A percentile compares a stretch with the other conserved stretches of the same genome.
These are phyloP conservation scores for Trichoderma simmonsii DNA, from an alignment of 2,329 filamentous ascomycete genomes.

Conservation along the genomic window DNA sequence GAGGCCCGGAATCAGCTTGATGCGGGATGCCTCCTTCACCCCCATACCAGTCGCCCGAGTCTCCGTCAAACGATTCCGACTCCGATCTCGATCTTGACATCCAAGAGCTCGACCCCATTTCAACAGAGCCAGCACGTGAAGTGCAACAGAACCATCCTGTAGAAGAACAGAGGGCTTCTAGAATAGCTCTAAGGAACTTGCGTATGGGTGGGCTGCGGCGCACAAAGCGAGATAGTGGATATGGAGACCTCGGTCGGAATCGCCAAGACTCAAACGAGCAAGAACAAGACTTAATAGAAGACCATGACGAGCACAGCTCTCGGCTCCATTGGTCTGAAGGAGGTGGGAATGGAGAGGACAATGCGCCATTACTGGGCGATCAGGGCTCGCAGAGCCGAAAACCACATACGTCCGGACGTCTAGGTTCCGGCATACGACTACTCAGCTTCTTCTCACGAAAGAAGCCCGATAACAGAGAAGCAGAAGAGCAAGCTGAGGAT, in stretches of 20 bases:
- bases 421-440: constrained; percentile 55
- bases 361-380: constrained; percentile 63
- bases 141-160: constrained; percentile 28
- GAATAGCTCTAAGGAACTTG: constrained; percentile 69
- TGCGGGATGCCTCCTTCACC: constrained; percentile 57
- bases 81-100: constrained; percentile 72
- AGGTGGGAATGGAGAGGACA: constrained; percentile 64
- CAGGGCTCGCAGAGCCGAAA: constrained; percentile 28
- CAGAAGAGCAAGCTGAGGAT: constrained; percentile 52
- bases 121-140: constrained; percentile 35
- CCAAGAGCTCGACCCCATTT: constrained; percentile 71
- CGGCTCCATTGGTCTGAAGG: constrained; percentile 57
- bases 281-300: constrained; percentile 62
- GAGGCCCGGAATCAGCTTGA: constrained; percentile 16
- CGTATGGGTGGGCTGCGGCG: constrained; percentile 64
- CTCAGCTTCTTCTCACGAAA: constrained; percentile 62
- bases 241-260: constrained; percentile 58
- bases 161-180: constrained; percentile 46
- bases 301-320: constrained; percentile 52
- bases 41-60: constrained; percentile 61
- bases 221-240: constrained; percentile 52
- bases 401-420: constrained; percentile 29
- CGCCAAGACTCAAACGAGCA: constrained; percentile 62
- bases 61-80: constrained; percentile 66
- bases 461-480: constrained; percentile 37